Percentiles rank a stretch among this genome's conserved stretches.
phyloP scores from a whole-genome alignment of 2,329 filamentous ascomycete species.

The Paramyrothecium roridum region DNA sequence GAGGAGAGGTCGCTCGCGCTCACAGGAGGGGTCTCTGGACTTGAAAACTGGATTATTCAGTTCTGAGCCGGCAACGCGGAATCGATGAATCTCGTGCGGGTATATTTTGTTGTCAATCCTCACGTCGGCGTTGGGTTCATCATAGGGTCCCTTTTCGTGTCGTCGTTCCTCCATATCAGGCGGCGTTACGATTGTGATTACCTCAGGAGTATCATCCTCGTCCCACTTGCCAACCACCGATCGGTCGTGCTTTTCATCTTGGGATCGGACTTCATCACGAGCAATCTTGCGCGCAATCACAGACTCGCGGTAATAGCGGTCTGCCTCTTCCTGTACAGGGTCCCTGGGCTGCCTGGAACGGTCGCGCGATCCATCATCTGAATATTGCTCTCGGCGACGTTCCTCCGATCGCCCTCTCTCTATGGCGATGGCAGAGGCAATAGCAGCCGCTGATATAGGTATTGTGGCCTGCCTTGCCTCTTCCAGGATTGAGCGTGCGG shows the following conservation, averaged over 20 bases:
- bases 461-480: slow-evolving; percentile 45
- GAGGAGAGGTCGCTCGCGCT: slow-evolving; percentile 54
- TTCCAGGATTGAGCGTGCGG: slow-evolving; percentile 41
- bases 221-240: slow-evolving; percentile 57
- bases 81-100: slow-evolving; percentile 45
- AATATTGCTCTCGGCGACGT: slow-evolving; percentile 24
- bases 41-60: slow-evolving; percentile 30
- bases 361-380: slow-evolving; percentile 30
- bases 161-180: slow-evolving; percentile 45
- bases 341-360: slow-evolving; percentile 32
- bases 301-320: slow-evolving; percentile 55
- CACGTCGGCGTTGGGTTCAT: slow-evolving; percentile 62
- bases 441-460: slow-evolving; percentile 43
- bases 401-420: slow-evolving; percentile 34
- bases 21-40: slow-evolving; percentile 50
- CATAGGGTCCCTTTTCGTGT: slow-evolving; percentile 46
- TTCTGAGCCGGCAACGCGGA: slow-evolving; percentile 23
- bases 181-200: slow-evolving; percentile 51
- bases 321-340: slow-evolving; percentile 52
- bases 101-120: slow-evolving; percentile 56
- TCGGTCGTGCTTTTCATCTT: slow-evolving; percentile 45
- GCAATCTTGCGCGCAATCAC: slow-evolving; percentile 51
- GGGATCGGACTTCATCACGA: slow-evolving; percentile 51
- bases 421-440: slow-evolving; percentile 43
- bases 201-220: slow-evolving; percentile 26